These are phyloP conservation scores for Ballota nigra DNA, from an alignment of 257 asterid genomes.

Conservation along the genomic window DNA sequence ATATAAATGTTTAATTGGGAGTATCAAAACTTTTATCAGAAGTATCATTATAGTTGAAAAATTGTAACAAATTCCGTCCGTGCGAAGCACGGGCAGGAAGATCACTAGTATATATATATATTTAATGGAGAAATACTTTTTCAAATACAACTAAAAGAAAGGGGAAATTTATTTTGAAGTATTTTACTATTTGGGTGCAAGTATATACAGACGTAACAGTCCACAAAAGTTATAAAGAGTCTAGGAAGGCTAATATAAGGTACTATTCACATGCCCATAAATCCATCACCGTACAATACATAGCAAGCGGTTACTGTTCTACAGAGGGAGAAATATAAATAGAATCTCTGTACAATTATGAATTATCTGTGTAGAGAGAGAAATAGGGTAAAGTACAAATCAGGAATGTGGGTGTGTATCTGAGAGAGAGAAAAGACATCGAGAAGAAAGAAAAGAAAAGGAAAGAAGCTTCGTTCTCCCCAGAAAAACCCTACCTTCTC, in stretches of 20 bases:
- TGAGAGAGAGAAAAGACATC: conserved; percentile 19
- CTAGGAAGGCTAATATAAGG: not conserved
- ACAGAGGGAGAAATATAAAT: conserved; percentile 22
- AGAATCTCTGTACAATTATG: conserved; percentile 1
- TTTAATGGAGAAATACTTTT: too few relatives aligned
- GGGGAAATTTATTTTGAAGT: too few relatives aligned
- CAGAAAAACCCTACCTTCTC: conserved; percentile 44
- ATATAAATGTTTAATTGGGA: too few relatives aligned
- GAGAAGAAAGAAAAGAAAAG: conserved; percentile 9
- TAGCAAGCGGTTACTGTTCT: conserved; percentile 33
- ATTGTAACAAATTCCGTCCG: too few relatives aligned
- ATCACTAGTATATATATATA: too few relatives aligned
- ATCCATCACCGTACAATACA: conserved; percentile 15
- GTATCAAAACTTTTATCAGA: too few relatives aligned
- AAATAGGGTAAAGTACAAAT: conserved; percentile 25
- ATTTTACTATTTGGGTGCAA: too few relatives aligned
- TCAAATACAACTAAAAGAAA: too few relatives aligned
- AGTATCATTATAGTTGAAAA: too few relatives aligned
- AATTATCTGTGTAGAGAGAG: conserved; percentile 22
- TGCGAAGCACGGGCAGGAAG: too few relatives aligned
- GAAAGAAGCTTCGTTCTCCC: conserved; percentile 32
- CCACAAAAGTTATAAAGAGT: too few relatives aligned
- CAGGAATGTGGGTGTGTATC: conserved; percentile 32
- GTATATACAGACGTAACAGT: too few relatives aligned
- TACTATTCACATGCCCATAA: conserved; percentile 18